These are phyloP conservation scores for Nemania diffusa DNA, from an alignment of 2,329 filamentous ascomycete genomes.

Conservation along the genomic window DNA sequence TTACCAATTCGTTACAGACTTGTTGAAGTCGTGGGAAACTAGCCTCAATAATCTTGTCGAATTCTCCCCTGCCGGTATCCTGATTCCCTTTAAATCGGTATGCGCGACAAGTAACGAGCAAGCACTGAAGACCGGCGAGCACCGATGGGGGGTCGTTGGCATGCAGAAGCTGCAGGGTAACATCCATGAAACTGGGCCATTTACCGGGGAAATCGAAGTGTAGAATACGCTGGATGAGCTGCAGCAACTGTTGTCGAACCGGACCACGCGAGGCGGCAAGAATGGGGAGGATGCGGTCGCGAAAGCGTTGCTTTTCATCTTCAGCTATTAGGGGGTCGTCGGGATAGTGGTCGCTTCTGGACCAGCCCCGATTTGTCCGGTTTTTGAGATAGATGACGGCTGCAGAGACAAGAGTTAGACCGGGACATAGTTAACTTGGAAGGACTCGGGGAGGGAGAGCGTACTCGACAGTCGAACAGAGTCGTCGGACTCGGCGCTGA, in stretches of 20 bases:
- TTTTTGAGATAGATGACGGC: conserved; percentile 99
- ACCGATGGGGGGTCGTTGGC: conserved; percentile 87
- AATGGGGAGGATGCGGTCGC: conserved; percentile 88
- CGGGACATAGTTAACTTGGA: conserved; percentile 2
- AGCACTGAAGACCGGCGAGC: conserved; percentile 91
- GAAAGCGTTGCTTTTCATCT: conserved; percentile 86
- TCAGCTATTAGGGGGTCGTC: conserved; percentile 82
- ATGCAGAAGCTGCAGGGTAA: conserved; percentile 88
- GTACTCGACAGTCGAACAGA: conserved; percentile 89
- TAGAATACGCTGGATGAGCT: conserved; percentile 93
- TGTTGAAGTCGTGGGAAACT: conserved; percentile 88
- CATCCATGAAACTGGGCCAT: conserved; percentile 95
- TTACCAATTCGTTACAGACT: conserved; percentile 88
- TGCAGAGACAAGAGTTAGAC: conserved; percentile 54
- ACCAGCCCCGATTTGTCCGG: conserved; percentile 92
- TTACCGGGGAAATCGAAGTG: conserved; percentile 93
- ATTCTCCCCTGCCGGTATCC: conserved; percentile 80
- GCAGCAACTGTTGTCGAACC: conserved; percentile 91
- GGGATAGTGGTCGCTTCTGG: conserved; percentile 77
- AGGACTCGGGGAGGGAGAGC: conserved; percentile 48
- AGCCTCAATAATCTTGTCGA: conserved; percentile 92
- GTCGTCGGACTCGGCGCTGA: conserved; percentile 87
- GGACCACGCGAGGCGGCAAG: conserved; percentile 82
- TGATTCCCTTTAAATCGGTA: conserved; percentile 91
- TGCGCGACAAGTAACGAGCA: conserved; percentile 92